Percentiles rank a stretch among this genome's conserved stretches.
Evolutionary conservation across 176 grass and related monocot species (phyloP).

Genomic region (Areca catechu): DNA sequence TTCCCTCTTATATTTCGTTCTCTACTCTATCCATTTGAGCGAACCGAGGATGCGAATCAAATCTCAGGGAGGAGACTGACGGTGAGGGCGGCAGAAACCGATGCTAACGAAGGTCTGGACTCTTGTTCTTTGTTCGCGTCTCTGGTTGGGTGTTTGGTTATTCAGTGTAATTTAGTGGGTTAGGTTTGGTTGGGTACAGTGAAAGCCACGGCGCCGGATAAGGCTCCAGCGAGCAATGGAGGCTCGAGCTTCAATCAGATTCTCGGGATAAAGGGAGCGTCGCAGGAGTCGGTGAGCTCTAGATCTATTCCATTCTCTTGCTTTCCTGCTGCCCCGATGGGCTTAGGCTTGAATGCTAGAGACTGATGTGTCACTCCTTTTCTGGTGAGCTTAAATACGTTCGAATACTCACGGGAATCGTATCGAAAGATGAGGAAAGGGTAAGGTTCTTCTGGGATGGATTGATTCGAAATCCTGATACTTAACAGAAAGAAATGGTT

Average conservation of each 20-base stretch:
- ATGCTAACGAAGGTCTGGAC: conserved; percentile 40
- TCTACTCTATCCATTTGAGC: background rate
- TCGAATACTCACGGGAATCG: too few species aligned
- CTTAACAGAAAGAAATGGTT: too few species aligned
- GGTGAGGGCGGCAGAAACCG: conserved; percentile 42
- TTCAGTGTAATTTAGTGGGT: too few species aligned
- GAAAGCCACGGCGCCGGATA: conserved; percentile 40
- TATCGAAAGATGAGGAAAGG: too few species aligned
- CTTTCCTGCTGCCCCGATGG: background rate
- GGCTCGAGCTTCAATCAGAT: conserved; percentile 96
- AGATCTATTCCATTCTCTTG: background rate
- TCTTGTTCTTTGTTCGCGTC: too few species aligned
- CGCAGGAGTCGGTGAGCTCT: conserved; percentile 58
- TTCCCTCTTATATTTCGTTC: background rate
- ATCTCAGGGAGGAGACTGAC: conserved; percentile 34
- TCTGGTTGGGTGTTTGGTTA: too few species aligned
- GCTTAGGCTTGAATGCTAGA: too few species aligned
- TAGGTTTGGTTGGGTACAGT: conserved; percentile 20
- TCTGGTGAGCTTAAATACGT: too few species aligned
- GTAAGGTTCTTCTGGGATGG: too few species aligned
- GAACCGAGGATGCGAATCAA: background rate
- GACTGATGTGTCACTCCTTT: too few species aligned
- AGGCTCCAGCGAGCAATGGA: conserved; percentile 32
- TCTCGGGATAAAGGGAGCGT: conserved; percentile 91
- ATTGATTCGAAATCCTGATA: too few species aligned